Percentiles rank a stretch among this genome's conserved stretches.
These are phyloP conservation scores for Teunomyces lycoperdinae DNA, from an alignment of 805 yeast genomes.

Conservation along the genomic window DNA sequence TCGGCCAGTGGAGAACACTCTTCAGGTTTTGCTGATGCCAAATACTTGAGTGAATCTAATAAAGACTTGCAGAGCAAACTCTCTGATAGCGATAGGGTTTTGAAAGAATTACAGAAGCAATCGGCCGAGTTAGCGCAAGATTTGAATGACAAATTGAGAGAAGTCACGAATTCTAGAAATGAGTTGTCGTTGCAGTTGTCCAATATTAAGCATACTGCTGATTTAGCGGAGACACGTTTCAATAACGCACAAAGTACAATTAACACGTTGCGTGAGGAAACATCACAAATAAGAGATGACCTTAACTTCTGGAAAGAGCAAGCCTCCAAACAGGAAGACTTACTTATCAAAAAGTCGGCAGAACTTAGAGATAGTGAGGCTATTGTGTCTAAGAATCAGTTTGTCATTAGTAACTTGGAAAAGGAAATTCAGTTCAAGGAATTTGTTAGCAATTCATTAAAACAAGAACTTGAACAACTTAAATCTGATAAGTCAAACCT, in stretches of 20 bases:
- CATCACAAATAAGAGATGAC: constrained; percentile 26
- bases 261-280: constrained; percentile 27
- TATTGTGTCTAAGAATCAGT: constrained; percentile 39
- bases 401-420: constrained; percentile 46
- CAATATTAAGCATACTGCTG: constrained; percentile 51
- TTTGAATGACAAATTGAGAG: constrained; percentile 40
- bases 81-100: constrained; percentile 36
- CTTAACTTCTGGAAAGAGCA: constrained; percentile 40
- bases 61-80: constrained; percentile 33
- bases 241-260: constrained; percentile 36
- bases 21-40: constrained; percentile 14
- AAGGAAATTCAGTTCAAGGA: constrained; percentile 56
- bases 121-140: constrained; percentile 42
- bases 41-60: constrained; percentile 24
- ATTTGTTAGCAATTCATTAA: constrained; percentile 47
- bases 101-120: constrained; percentile 34
- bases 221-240: constrained; percentile 53
- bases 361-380: constrained; percentile 56
- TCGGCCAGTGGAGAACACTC: constrained; percentile 8
- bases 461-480: constrained; percentile 50
- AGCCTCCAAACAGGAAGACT: constrained; percentile 36
- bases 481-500: constrained; percentile 58
- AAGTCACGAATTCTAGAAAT: constrained; percentile 27
- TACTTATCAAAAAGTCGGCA: constrained; percentile 35
- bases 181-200: constrained; percentile 50